These are phyloP conservation scores for Zygotorulaspora chibaensis DNA, from an alignment of 805 yeast species.

Conservation along the genomic window DNA sequence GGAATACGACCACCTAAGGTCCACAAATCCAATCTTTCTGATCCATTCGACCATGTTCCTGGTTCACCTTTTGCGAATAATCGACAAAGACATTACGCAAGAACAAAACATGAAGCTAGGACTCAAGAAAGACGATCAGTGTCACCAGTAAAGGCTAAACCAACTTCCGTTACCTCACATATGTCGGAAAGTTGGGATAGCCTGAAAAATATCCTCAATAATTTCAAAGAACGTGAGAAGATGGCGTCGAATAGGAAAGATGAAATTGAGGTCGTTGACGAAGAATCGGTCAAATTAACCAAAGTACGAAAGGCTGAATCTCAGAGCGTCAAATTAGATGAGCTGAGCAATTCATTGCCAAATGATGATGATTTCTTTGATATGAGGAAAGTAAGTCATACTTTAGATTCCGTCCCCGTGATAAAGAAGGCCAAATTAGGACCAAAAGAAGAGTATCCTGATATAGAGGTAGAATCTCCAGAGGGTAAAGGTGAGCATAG, in stretches of 20 bases:
- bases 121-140: conserved; percentile 19
- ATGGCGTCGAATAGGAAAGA: background rate
- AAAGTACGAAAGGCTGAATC: conserved; percentile 12
- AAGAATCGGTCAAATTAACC: background rate
- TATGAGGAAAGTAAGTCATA: conserved; percentile 26
- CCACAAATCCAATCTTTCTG: conserved; percentile 9
- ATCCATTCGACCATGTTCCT: conserved; percentile 6
- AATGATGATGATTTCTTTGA: conserved; percentile 20
- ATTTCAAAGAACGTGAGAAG: conserved; percentile 7
- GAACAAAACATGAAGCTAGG: conserved; percentile 20
- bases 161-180: conserved; percentile 13
- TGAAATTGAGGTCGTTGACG: background rate
- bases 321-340: conserved; percentile 14
- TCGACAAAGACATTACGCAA: conserved; percentile 22
- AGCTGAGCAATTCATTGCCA: conserved; percentile 18
- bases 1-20: conserved; percentile 8
- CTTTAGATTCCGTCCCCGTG: conserved; percentile 21
- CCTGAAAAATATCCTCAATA: conserved; percentile 17
- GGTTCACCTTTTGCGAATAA: conserved; percentile 18
- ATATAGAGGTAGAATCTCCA: conserved; percentile 6
- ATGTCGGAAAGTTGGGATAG: conserved; percentile 18
- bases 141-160: conserved; percentile 26
- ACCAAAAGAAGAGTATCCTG: conserved; percentile 1
- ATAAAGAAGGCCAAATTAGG: conserved; percentile 16
- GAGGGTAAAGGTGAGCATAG: background rate